These are phyloP conservation scores for Chiua sp. DNA, from an alignment of 1,284 basidiomycete genomes.

Conservation along the genomic window DNA sequence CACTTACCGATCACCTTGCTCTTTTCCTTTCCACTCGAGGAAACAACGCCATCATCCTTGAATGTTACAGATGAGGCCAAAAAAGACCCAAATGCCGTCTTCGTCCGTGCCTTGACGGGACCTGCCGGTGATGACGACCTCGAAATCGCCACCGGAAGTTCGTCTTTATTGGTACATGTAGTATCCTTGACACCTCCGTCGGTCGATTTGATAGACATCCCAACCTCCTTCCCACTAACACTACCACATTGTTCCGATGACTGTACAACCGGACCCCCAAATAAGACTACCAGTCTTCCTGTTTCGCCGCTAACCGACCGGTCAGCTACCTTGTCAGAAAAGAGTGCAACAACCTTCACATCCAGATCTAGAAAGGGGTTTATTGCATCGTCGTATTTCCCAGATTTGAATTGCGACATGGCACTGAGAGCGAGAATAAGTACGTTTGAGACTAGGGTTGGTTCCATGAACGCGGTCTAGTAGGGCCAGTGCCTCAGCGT, in stretches of 20 bases:
- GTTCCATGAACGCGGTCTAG: conserved; percentile 45
- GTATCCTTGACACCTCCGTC: conserved; percentile 19
- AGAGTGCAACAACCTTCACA: conserved; percentile 91
- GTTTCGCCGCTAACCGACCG: conserved; percentile 76
- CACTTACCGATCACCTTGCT: conserved; percentile 39
- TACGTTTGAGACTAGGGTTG: conserved; percentile 56
- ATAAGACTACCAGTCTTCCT: conserved; percentile 81
- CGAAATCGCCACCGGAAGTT: conserved; percentile 31
- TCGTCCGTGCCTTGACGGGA: conserved; percentile 56
- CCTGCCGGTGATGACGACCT: conserved; percentile 48
- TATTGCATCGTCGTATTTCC: conserved; percentile 79
- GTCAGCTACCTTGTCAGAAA: conserved; percentile 83
- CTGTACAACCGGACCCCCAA: conserved; percentile 70
- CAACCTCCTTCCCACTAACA: conserved; percentile 25
- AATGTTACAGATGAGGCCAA: conserved; percentile 40
- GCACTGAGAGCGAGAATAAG: conserved; percentile 75
- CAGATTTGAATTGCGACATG: conserved; percentile 74
- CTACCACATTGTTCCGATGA: conserved; percentile 16
- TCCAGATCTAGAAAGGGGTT: conserved; percentile 90
- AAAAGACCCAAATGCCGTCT: conserved; percentile 57
- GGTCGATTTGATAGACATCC: conserved; percentile 37
- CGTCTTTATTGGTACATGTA: conserved; percentile 25
- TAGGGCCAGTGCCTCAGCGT: conserved; percentile 74
- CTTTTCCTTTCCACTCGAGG: conserved; percentile 50
- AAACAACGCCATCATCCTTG: conserved; percentile 70